phyloP scores from a whole-genome alignment of 225 moss, liverwort and hornwort species.

The Rhytidiadelphus loreus region DNA sequence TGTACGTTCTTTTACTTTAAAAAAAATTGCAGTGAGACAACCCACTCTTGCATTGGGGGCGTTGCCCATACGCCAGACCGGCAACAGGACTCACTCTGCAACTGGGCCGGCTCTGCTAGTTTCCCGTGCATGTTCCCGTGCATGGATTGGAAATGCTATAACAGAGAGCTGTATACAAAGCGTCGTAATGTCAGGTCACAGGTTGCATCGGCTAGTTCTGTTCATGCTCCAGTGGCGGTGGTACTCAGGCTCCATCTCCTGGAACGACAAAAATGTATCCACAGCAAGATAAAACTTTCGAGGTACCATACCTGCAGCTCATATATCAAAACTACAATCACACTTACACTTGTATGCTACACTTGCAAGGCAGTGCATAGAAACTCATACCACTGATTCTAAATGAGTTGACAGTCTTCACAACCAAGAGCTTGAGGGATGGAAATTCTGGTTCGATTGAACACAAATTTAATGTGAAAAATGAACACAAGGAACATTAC shows the following conservation, averaged over 20 bases:
- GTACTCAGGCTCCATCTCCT: conserved; percentile 48
- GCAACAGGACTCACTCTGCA: too few species aligned
- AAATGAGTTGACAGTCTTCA: neutral
- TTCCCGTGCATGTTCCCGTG: too few species aligned
- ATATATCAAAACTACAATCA: neutral
- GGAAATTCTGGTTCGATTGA: neutral
- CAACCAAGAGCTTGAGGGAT: neutral
- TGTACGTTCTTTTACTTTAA: too few species aligned
- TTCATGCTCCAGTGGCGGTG: conserved; percentile 21
- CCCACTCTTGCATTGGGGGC: too few species aligned
- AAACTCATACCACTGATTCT: neutral
- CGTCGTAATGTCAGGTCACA: conserved; percentile 30
- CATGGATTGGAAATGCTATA: too few species aligned
- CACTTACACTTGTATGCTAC: neutral
- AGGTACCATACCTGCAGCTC: neutral
- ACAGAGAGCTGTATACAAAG: conserved; percentile 35
- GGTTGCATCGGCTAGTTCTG: conserved; percentile 39
- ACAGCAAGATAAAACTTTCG: neutral
- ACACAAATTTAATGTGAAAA: neutral
- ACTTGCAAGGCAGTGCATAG: neutral
- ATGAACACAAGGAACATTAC: neutral
- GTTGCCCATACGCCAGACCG: too few species aligned
- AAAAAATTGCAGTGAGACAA: too few species aligned
- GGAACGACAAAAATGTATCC: neutral
- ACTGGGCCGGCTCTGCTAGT: too few species aligned